phyloP scores from a whole-genome alignment of 352 stramenopile genomes.

The Phytophthora citrophthora region DNA sequence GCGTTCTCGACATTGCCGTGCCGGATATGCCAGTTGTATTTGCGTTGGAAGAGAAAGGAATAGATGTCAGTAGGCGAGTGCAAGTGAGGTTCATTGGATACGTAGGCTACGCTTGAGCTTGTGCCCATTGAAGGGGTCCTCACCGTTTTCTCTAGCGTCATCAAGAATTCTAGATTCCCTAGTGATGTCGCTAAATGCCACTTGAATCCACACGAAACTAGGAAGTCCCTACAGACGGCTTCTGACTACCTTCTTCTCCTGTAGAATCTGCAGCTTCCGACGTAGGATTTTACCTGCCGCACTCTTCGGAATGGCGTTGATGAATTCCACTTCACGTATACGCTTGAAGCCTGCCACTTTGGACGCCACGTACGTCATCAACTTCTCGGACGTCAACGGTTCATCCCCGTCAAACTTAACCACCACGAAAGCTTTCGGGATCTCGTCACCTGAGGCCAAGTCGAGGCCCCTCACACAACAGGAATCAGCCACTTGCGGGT shows the following conservation, averaged over 20 bases:
- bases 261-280: conserved; percentile 66
- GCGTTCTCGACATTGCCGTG: too few species aligned
- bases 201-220: too few species aligned
- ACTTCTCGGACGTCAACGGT: conserved; percentile 7
- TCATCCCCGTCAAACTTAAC: conserved; percentile 45
- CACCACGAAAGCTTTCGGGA: conserved; percentile 92
- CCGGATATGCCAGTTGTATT: too few species aligned
- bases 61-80: too few species aligned
- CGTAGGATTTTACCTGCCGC: conserved; percentile 91
- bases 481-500: conserved; percentile 80
- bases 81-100: too few species aligned
- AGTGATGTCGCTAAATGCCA: too few species aligned
- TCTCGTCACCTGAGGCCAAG: conserved; percentile 74
- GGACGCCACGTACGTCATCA: conserved; percentile 79
- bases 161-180: too few species aligned
- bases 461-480: conserved; percentile 69
- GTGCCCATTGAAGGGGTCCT: too few species aligned
- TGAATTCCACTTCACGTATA: conserved; percentile 87
- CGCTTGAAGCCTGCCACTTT: conserved; percentile 88
- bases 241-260: conserved; percentile 38
- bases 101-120: too few species aligned
- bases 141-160: too few species aligned
- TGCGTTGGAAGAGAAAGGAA: too few species aligned
- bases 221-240: conserved; percentile 14
- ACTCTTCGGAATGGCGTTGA: conserved; percentile 87